Base-by-base conservation (phyloP, 2,329 filamentous ascomycete genomes). In the Emergomyces pasteurianus region DNA sequence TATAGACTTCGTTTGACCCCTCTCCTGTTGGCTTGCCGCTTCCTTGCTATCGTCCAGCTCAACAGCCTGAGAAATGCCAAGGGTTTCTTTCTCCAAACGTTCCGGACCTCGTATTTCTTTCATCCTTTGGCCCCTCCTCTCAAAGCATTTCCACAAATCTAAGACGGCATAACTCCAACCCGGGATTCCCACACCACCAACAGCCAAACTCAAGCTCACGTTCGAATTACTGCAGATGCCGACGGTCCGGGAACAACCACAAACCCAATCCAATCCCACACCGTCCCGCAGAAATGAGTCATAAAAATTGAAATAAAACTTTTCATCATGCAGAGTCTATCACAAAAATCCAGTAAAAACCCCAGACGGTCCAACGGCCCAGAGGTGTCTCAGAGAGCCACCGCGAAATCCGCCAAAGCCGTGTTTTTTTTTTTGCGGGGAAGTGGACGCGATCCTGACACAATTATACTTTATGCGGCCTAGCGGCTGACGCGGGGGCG, bases 401-500 rank as follows among this genome's bases (percentile, higher is more conserved):
- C 34, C 34, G 34, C 34, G 5, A 36, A 36, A 36, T 9, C 34
- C 1, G 34, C 34, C 34, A 36, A 36, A 38, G 14, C 36, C 36
- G 36, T 38, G 36, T 6, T 38, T 16, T 38, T 9, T 6, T 38
- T 16, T 38, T 9, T 14, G 46, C 14, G 5, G 46, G 26, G 21
- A 12, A 14, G 31, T 16, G 3, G 46, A 60, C 58, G 55, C 54
- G 58, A 53, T n/a, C 18, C 31, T 36, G 54, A 28, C 21, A 16
- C 26, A 38, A 58, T 62, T 60, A 56, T 42, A 47, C 61, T 47
- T 6, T 3, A 62, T 55, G 28, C 16, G 28, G 61, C n/a, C 40
- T 62, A 60, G 61, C 43, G 36, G 14, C 8, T 38, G 49, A 62
- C 61, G 38, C 61, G 61, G 34, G 16, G 10, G 34, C 26, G 46